Conservation (phyloP, 2,329 filamentous ascomycete genomes). For the Annulohypoxylon truncatum region DNA sequence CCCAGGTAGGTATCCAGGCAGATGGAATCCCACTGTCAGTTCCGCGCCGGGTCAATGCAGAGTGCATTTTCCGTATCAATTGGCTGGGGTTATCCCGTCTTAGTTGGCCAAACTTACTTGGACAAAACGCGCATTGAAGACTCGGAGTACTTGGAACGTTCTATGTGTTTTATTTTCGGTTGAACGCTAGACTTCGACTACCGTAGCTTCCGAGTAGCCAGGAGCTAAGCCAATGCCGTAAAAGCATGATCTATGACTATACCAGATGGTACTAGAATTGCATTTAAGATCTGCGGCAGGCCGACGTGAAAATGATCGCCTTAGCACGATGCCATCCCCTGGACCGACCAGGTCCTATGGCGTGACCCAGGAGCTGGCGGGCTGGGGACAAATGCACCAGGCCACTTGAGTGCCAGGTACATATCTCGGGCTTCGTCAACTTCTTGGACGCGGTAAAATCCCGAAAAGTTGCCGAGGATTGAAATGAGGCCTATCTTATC, state of each 20-base stretch:
- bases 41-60: background rate
- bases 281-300: background rate
- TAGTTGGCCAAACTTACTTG: no score
- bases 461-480: constrained; percentile 12
- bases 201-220: background rate
- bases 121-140: background rate
- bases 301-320: background rate
- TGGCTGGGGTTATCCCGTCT: background rate
- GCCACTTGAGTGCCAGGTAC: background rate
- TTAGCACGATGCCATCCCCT: background rate
- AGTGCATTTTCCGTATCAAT: background rate
- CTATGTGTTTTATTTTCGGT: background rate
- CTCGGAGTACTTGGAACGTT: background rate
- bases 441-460: background rate
- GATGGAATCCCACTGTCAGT: background rate
- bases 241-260: background rate
- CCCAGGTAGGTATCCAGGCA: no score
- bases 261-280: background rate
- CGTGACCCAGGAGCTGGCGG: background rate
- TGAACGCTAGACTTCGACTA: background rate
- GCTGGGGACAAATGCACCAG: background rate
- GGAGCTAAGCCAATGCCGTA: background rate
- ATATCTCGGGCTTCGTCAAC: background rate
- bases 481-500: background rate
- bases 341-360: background rate